phyloP scores from a whole-genome alignment of 2,329 filamentous ascomycete genomes.

The Xylariales sp. region DNA sequence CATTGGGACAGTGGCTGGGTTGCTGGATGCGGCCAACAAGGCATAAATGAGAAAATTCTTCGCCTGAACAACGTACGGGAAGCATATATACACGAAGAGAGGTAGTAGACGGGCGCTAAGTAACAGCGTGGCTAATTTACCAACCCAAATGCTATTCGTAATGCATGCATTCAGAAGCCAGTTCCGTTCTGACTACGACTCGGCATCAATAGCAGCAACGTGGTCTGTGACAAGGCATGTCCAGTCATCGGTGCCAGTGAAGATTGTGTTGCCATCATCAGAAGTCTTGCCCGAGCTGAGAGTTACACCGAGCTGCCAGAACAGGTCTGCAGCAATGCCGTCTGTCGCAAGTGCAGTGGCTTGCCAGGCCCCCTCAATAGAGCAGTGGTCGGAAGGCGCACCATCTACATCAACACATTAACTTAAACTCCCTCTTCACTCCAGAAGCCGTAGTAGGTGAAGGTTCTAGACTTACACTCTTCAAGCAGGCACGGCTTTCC shows the following conservation, averaged over 20 bases:
- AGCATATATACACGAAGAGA: too few species aligned
- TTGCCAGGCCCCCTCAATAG: constrained; percentile 26
- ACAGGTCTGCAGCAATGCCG: constrained; percentile 24
- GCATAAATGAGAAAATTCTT: too few species aligned
- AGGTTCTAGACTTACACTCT: constrained; percentile 34
- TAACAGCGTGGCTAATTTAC: too few species aligned
- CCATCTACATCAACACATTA: too few species aligned
- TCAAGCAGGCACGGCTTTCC: constrained; percentile 36
- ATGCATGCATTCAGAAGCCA: too few species aligned
- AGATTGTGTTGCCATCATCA: constrained; percentile 42
- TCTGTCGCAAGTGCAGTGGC: constrained; percentile 20
- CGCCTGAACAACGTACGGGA: too few species aligned
- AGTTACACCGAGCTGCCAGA: constrained; percentile 28
- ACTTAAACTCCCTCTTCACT: too few species aligned
- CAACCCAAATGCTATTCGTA: too few species aligned
- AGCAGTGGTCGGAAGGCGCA: constrained; percentile 21
- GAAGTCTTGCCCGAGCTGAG: constrained; percentile 35
- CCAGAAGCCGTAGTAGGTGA: too few species aligned
- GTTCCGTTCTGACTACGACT: too few species aligned
- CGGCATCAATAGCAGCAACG: constrained; percentile 29
- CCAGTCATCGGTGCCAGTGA: constrained; percentile 35
- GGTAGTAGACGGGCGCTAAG: too few species aligned
- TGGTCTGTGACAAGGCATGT: constrained; percentile 41
- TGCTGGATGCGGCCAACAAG: constrained; percentile 1
- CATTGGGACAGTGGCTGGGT: constrained; percentile 1